Base-by-base conservation (phyloP, 495 filamentous ascomycete species). In the Hapsidospora chrysogenum region DNA sequence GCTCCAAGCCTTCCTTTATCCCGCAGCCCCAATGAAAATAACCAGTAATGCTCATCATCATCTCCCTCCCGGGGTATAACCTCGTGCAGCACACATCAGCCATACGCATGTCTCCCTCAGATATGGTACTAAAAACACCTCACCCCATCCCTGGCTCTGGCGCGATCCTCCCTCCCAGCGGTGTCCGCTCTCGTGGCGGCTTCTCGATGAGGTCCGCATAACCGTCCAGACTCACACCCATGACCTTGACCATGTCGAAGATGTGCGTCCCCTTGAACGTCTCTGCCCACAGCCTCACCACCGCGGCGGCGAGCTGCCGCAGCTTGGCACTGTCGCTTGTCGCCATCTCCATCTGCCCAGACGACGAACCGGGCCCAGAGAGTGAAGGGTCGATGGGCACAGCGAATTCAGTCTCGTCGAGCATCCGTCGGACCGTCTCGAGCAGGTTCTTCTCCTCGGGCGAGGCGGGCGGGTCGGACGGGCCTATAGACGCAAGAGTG, bases 321-420 rank as follows among this genome's bases (percentile, higher is more conserved):
- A 74, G 59, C 33, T 69, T 73, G 3, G 57, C 60, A 27, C 64
- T 61, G 45, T 64, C 63, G 15, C 51, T 54, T 9, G 51, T 46
- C 21, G 52, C 45, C 29, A 54, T 40, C 38, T 65, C 61, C 40
- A 55, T 45, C 13, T 42, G 41, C 2, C 53, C 50, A 11, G 47
- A 49, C 13, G 52, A 46, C 33, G 30, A 29, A 3, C 42, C 48
- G 18, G 48, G 45, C 13, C 53, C 56, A 3, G 52, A 60, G 21
- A 62, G 53, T 2, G 58, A 60, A 2, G 63, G 63, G 28, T 67
- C 63, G 31, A 67, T 56, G 2, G 63, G 61, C 5, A 76, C 72
- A 29, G 76, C 74, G 50, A 80, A 76, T 41, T 79, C 74, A 7
- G 78, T 82, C 58, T 84, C 78, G 46, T 79, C 73, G 43, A 84